Evolutionary conservation across 805 yeast genomes (phyloP).

Genomic region (Peterozyma xylosa): DNA sequence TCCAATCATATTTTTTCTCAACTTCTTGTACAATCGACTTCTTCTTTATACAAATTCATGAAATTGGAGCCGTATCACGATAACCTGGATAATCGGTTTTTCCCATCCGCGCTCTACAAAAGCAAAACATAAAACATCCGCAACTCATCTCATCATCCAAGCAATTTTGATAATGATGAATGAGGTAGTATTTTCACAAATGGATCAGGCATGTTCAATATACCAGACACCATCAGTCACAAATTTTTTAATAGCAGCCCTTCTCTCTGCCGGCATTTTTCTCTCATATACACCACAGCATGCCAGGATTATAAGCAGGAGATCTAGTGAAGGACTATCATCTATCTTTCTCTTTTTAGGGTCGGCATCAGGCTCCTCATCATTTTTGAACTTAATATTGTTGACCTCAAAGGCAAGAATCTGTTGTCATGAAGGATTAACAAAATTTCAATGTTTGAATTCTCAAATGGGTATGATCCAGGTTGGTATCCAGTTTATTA

Average conservation of each 20-base stretch:
- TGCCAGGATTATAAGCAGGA: conserved; percentile 43
- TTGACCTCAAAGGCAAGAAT: conserved; percentile 52
- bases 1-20: neutral
- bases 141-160: no score
- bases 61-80: neutral
- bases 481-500: conserved; percentile 53
- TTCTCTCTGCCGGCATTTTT: conserved; percentile 60
- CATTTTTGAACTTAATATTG: conserved; percentile 58
- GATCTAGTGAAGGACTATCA: conserved; percentile 72
- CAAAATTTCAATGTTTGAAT: conserved; percentile 52
- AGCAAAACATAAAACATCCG: no score
- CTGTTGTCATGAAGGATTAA: conserved; percentile 44
- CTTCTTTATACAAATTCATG: neutral
- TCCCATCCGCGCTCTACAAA: no score
- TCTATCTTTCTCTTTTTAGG: conserved; percentile 68
- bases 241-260: conserved; percentile 40
- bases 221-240: conserved; percentile 42
- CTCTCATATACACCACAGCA: conserved; percentile 75
- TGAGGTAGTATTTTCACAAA: no score
- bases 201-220: conserved; percentile 25
- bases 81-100: no score
- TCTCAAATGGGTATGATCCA: conserved; percentile 63
- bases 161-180: no score
- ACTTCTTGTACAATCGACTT: neutral
- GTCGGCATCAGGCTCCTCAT: conserved; percentile 57